Evolutionary conservation across 176 grass and related monocot genomes (phyloP).

Genomic region (Otatea glauca): DNA sequence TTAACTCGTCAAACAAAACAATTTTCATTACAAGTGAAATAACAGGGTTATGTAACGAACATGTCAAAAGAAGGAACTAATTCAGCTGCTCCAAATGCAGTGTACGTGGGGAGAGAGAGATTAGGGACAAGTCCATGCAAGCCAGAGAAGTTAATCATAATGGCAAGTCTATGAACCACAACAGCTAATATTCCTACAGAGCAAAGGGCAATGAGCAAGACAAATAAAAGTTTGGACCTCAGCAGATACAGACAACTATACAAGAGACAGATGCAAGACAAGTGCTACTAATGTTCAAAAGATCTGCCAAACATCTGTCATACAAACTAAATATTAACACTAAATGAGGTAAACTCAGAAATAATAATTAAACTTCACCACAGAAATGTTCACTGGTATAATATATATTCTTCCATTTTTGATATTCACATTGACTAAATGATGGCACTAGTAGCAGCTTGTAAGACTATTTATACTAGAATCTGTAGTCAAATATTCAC

Average conservation of each 20-base stretch:
- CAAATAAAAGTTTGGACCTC: background rate
- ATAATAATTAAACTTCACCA: background rate
- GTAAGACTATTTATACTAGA: background rate
- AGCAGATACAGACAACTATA: background rate
- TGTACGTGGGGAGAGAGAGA: background rate
- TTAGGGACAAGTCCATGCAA: background rate
- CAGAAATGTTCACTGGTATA: background rate
- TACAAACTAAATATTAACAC: background rate
- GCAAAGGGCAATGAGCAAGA: background rate
- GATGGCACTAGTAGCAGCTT: background rate
- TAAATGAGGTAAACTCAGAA: background rate
- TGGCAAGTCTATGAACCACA: background rate
- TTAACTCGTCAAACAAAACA: conserved; percentile 24
- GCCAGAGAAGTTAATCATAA: background rate
- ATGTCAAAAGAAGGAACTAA: conserved; percentile 40
- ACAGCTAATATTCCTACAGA: background rate
- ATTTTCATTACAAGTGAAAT: background rate
- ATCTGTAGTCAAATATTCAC: conserved; percentile 6
- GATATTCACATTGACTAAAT: background rate
- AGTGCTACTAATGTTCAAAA: background rate
- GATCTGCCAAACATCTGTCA: background rate
- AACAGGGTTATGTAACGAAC: background rate
- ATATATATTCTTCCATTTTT: background rate
- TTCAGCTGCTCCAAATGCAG: conserved; percentile 45
- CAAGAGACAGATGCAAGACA: background rate